Conservation (phyloP, 2,329 filamentous ascomycete genomes). For the Monosporascus sp. region DNA sequence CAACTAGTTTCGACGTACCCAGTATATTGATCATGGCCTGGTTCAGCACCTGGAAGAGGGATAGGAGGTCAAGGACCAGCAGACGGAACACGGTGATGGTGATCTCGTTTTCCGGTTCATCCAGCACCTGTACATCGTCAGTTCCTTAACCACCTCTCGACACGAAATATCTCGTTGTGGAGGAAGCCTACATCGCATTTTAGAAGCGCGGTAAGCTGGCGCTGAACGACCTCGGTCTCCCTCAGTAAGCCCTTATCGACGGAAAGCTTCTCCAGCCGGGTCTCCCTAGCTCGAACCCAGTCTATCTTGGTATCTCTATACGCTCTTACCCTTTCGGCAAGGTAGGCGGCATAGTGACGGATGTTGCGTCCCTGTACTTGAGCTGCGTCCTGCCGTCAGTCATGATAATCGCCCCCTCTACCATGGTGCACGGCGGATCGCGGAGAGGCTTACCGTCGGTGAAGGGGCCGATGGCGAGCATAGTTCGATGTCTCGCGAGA, state of each 20-base stretch:
- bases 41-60: constrained; percentile 91
- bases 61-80: constrained; percentile 81
- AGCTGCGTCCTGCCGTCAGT: constrained; percentile 47
- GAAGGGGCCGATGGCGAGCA: constrained; percentile 83
- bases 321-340: constrained; percentile 74
- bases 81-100: constrained; percentile 89
- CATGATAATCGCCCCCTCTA: background rate
- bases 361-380: constrained; percentile 96
- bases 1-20: constrained; percentile 49
- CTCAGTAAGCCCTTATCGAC: constrained; percentile 89
- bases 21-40: constrained; percentile 96
- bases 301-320: constrained; percentile 83
- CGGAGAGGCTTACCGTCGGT: constrained; percentile 68
- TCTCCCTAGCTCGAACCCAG: constrained; percentile 79
- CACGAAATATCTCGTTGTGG: background rate
- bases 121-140: constrained; percentile 59
- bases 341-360: constrained; percentile 81
- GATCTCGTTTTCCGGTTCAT: constrained; percentile 94
- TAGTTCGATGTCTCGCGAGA: constrained; percentile 74
- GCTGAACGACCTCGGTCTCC: constrained; percentile 87
- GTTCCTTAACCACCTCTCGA: background rate
- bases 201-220: constrained; percentile 77
- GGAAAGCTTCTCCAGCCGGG: constrained; percentile 75
- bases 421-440: background rate
- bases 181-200: constrained; percentile 75